These are phyloP conservation scores for Globisporangium echinulatum DNA, from an alignment of 352 stramenopile species.

Conservation along the genomic window DNA sequence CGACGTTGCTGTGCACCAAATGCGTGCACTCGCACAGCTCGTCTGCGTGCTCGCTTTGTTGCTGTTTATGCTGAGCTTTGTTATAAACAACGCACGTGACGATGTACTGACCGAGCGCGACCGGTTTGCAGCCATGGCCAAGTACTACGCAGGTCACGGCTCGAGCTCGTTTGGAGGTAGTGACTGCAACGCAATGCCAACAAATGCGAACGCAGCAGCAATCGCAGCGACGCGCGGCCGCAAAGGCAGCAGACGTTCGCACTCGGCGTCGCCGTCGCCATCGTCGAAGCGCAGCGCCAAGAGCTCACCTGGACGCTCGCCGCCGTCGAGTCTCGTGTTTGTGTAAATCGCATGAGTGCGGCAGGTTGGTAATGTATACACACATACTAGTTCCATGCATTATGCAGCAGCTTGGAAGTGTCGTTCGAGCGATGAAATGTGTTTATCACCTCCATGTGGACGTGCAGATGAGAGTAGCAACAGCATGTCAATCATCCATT, in stretches of 20 bases:
- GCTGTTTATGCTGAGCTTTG: constrained; percentile 51
- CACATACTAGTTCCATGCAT: no score
- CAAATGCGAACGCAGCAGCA: constrained; percentile 4
- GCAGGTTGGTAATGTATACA: no score
- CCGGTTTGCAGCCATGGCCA: constrained; percentile 11
- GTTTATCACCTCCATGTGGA: no score
- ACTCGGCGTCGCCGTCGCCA: constrained; percentile 11
- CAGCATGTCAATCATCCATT: no score
- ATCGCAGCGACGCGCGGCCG: background rate
- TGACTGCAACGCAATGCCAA: background rate
- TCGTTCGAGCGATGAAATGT: no score
- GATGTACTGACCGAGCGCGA: constrained; percentile 19
- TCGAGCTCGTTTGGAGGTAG: constrained; percentile 4
- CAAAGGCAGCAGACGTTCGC: constrained; percentile 5
- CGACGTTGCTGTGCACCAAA: constrained; percentile 42
- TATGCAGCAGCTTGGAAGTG: no score
- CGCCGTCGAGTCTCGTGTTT: constrained; percentile 1
- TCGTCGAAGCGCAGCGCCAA: constrained; percentile 5
- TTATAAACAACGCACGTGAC: constrained; percentile 37
- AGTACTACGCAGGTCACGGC: constrained; percentile 8
- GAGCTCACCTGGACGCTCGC: constrained; percentile 5
- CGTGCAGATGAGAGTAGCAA: no score
- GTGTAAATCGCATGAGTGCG: background rate
- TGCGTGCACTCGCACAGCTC: constrained; percentile 51
- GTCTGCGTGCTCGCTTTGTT: constrained; percentile 48